Percentiles rank a stretch among this genome's conserved stretches.
Evolutionary conservation across 495 filamentous ascomycete species (phyloP).

Genomic region (Penicillium psychrofluorescens): DNA sequence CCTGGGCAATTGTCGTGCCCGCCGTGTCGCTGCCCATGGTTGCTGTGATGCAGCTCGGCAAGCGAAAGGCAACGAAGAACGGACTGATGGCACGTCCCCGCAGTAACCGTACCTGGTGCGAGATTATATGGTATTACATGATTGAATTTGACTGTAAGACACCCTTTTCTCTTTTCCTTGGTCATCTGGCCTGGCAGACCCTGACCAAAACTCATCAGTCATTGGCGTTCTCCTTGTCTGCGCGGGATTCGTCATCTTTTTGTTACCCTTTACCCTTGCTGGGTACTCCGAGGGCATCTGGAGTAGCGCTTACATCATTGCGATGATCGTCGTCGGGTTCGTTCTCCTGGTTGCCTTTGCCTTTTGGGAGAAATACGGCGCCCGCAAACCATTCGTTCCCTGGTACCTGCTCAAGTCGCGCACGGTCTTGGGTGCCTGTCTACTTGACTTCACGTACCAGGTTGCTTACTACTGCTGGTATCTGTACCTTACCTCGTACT

Average conservation of each 20-base stretch:
- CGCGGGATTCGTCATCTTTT: conserved; percentile 49
- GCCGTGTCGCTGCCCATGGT: conserved; percentile 41
- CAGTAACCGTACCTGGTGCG: conserved; percentile 25
- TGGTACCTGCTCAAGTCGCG: conserved; percentile 49
- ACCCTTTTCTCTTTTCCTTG: not conserved
- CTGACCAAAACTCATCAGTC: conserved; percentile 6
- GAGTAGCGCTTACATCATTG: conserved; percentile 42
- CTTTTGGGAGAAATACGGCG: conserved; percentile 45
- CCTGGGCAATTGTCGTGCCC: conserved; percentile 51
- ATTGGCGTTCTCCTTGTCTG: conserved; percentile 50
- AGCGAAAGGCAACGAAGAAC: conserved; percentile 41
- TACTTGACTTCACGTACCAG: conserved; percentile 49
- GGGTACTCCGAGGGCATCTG: conserved; percentile 34
- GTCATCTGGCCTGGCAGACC: not conserved
- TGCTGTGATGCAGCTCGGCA: conserved; percentile 40
- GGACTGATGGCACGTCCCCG: conserved; percentile 23
- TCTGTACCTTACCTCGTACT: conserved; percentile 58
- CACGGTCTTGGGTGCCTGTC: conserved; percentile 53
- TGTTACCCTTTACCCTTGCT: conserved; percentile 51
- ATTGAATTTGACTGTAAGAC: conserved; percentile 48
- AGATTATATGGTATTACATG: conserved; percentile 41
- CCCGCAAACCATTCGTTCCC: conserved; percentile 47
- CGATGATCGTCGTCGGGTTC: conserved; percentile 48
- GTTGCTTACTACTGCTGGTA: conserved; percentile 45
- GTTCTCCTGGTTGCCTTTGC: conserved; percentile 44